phyloP scores from a whole-genome alignment of 345 rosid species.

The Isatis tinctoria region DNA sequence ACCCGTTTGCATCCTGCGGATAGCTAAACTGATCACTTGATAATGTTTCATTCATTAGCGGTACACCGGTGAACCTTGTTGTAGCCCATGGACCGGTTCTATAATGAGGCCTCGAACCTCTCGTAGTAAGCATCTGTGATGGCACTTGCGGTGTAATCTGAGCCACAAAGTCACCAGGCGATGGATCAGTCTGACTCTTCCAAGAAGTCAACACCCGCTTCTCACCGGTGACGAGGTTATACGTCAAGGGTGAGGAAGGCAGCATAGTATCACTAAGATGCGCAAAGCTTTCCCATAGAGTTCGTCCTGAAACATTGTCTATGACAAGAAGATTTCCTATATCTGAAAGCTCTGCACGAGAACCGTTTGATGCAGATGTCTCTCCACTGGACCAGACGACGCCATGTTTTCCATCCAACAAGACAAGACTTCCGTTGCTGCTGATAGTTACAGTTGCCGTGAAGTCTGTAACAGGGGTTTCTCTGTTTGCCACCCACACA shows the following conservation, averaged over 20 bases:
- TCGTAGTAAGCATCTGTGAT: constrained; percentile 22
- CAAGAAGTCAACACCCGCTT: constrained; percentile 32
- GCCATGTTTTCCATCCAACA: not conserved
- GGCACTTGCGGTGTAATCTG: constrained; percentile 25
- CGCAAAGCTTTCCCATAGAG: not conserved
- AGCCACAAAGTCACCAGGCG: constrained; percentile 29
- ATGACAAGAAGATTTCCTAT: not conserved
- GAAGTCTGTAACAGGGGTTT: constrained; percentile 24
- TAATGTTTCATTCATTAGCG: not conserved
- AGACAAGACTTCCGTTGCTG: constrained; percentile 16
- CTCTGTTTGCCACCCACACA: constrained; percentile 54
- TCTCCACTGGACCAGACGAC: constrained; percentile 22
- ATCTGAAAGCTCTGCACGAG: constrained; percentile 24
- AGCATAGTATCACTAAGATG: constrained; percentile 26
- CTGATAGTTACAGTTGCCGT: constrained; percentile 3
- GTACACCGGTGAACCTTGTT: constrained; percentile 21
- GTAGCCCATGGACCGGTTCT: constrained; percentile 42
- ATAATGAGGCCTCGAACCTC: constrained; percentile 14
- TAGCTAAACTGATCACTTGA: not conserved
- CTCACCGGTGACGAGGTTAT: not conserved
- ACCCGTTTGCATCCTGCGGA: constrained; percentile 11
- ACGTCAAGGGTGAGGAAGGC: constrained; percentile 18
- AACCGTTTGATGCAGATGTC: not conserved
- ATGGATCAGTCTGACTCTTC: constrained; percentile 37
- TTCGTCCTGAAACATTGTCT: not conserved